Conservation (phyloP, 192 early-diverging fungal species). For the Gaertneriomyces semiglobifer region DNA sequence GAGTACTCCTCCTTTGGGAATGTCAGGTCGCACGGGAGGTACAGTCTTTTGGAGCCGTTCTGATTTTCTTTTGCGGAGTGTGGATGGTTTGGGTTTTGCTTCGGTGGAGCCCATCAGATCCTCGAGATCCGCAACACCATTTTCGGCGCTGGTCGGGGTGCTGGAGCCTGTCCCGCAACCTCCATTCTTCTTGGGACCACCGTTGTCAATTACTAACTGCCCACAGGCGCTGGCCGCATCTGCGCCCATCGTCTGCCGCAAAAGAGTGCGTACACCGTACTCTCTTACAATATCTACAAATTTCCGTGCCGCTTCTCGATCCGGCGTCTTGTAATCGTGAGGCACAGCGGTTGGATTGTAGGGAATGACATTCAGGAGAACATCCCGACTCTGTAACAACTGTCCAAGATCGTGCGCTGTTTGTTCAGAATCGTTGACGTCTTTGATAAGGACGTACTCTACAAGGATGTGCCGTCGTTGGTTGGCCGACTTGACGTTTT, state of each 20-base stretch:
- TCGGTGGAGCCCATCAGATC: constrained; percentile 19
- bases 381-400: constrained; percentile 39
- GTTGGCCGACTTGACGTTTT: constrained; percentile 13
- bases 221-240: constrained; percentile 56
- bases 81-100: not conserved
- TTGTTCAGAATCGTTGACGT: constrained; percentile 46
- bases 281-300: constrained; percentile 42
- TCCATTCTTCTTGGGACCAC: constrained; percentile 16
- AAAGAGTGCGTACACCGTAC: constrained; percentile 43
- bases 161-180: not conserved
- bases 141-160: not conserved
- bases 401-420: constrained; percentile 47
- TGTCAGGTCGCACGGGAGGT: too few species aligned
- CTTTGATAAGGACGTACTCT: constrained; percentile 52
- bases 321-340: constrained; percentile 47
- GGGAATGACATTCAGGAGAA: constrained; percentile 55
- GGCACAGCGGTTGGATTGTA: constrained; percentile 54
- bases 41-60: too few species aligned
- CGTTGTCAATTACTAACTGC: constrained; percentile 48
- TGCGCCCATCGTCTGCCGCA: constrained; percentile 52
- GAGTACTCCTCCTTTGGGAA: too few species aligned
- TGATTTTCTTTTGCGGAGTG: too few species aligned
- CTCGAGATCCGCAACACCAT: constrained; percentile 23
- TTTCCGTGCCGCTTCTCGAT: constrained; percentile 8
- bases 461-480: constrained; percentile 44